phyloP scores from a whole-genome alignment of 208 protist species.

The Tritrichomonas foetus region DNA sequence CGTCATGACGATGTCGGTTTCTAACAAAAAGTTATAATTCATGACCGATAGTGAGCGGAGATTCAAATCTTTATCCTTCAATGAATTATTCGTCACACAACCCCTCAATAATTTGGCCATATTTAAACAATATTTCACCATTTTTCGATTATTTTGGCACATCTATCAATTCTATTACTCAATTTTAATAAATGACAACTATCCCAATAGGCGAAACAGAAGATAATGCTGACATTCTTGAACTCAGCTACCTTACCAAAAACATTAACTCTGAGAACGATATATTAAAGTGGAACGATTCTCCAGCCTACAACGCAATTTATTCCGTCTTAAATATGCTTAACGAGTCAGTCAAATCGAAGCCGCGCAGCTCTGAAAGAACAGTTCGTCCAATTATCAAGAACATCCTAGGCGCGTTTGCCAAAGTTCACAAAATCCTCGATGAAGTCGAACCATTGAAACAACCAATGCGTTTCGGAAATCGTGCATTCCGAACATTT shows the following conservation, averaged over 20 bases:
- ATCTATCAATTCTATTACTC: too few relatives aligned
- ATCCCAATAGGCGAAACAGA: neutral
- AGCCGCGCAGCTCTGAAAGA: neutral
- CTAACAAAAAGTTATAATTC: too few relatives aligned
- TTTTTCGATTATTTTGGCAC: too few relatives aligned
- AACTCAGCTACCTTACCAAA: neutral
- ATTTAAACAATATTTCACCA: too few relatives aligned
- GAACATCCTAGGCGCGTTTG: neutral
- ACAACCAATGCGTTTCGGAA: slow-evolving; percentile 52
- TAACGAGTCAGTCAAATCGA: neutral
- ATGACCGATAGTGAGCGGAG: too few relatives aligned
- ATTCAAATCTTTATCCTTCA: too few relatives aligned
- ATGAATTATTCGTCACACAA: too few relatives aligned
- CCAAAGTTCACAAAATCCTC: neutral
- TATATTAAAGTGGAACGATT: neutral
- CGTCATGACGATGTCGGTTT: too few relatives aligned
- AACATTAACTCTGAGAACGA: neutral
- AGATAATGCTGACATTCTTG: neutral
- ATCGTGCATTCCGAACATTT: slow-evolving; percentile 51
- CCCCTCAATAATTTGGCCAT: too few relatives aligned
- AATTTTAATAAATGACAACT: neutral
- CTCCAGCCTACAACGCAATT: neutral
- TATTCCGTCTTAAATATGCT: neutral
- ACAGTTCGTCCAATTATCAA: neutral
- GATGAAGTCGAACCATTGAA: slow-evolving; percentile 48